A percentile compares a stretch with the other conserved stretches of the same genome.
Conservation (phyloP, 179 eudicot species). For the Spinacia oleracea region DNA sequence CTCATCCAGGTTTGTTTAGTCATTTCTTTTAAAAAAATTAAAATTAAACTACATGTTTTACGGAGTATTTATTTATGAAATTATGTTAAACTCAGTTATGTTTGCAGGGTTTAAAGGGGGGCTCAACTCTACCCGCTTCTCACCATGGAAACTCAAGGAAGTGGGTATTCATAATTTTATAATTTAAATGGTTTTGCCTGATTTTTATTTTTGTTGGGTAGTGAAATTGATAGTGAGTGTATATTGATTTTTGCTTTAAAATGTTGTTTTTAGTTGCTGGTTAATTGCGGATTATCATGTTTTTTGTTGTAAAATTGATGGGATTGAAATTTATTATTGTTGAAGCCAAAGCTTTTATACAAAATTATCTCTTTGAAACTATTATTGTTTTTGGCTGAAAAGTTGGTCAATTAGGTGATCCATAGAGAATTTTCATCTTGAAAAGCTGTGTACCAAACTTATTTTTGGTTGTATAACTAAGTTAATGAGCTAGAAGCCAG, state of each 20-base stretch:
- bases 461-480: not conserved
- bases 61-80: too few species aligned
- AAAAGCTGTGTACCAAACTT: not conserved
- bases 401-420: not conserved
- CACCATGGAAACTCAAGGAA: conserved; percentile 25
- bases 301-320: not conserved
- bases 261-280: not conserved
- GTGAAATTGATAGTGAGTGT: not conserved
- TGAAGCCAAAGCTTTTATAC: not conserved
- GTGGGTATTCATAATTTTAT: conserved; percentile 11
- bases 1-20: conserved; percentile 23
- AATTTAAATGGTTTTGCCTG: not conserved
- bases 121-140: conserved; percentile 14
- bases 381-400: not conserved
- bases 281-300: not conserved
- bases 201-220: not conserved
- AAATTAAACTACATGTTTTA: too few species aligned
- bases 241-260: conserved; percentile 3
- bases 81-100: not conserved
- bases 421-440: not conserved
- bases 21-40: too few species aligned
- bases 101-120: conserved; percentile 34
- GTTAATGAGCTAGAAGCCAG: not conserved
- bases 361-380: not conserved
- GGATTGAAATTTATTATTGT: not conserved